phyloP scores from a whole-genome alignment of 2,329 filamentous ascomycete genomes.

The Curvularia lunata region DNA sequence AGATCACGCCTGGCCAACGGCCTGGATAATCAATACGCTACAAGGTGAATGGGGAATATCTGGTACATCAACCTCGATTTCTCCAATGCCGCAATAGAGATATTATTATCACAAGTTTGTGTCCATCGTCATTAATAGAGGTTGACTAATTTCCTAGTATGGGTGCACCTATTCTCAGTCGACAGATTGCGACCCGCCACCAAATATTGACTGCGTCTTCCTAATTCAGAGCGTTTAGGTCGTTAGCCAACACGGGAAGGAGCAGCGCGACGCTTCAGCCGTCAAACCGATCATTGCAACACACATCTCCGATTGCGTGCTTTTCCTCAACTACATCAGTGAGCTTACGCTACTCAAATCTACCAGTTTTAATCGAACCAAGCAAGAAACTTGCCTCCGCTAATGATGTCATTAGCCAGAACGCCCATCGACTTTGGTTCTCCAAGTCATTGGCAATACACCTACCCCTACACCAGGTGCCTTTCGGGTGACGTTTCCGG shows the following conservation, averaged over 20 bases:
- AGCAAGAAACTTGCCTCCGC: neutral
- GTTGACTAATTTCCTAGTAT: neutral
- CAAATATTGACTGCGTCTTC: too few relatives aligned
- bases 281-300: neutral
- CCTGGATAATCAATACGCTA: constrained; percentile 40
- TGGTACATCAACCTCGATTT: constrained; percentile 3
- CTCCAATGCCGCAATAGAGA: neutral
- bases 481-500: neutral
- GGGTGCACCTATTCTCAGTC: neutral
- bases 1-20: constrained; percentile 38
- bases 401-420: constrained; percentile 1
- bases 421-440: neutral
- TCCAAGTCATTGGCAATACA: neutral
- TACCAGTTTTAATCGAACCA: neutral
- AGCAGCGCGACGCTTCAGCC: neutral
- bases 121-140: neutral
- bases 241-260: neutral
- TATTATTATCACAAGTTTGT: neutral
- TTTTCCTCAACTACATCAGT: neutral
- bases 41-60: constrained; percentile 34
- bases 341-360: neutral
- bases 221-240: neutral
- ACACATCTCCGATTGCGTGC: neutral
- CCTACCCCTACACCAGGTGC: neutral
- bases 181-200: neutral